Percentiles rank a stretch among this genome's conserved stretches.
These are phyloP conservation scores for Calonectria crousiana DNA, from an alignment of 2,329 filamentous ascomycete genomes.

Conservation along the genomic window DNA sequence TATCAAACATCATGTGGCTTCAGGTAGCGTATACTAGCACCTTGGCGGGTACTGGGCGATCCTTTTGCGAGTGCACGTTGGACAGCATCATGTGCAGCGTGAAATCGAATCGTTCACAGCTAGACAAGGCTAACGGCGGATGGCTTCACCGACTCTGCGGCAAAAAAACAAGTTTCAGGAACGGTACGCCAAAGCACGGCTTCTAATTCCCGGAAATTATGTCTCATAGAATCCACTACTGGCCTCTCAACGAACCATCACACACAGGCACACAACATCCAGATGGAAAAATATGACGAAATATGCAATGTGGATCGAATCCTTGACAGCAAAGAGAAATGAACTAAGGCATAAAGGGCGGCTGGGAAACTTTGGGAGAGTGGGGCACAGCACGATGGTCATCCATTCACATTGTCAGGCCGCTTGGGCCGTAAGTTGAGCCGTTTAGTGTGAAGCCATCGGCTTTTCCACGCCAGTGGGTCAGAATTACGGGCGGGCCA, in stretches of 20 bases:
- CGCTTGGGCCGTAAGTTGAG: neutral
- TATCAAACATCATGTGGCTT: neutral
- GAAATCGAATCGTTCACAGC: neutral
- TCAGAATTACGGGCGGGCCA: neutral
- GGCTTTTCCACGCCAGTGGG: neutral
- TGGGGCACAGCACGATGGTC: neutral
- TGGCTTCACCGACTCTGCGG: neutral
- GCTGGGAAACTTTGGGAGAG: neutral
- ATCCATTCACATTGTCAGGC: neutral
- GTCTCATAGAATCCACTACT: neutral
- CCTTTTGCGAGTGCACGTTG: neutral
- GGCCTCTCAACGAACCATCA: neutral
- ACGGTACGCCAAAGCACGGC: neutral
- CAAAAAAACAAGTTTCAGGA: neutral
- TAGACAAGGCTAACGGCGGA: neutral
- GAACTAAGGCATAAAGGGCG: neutral
- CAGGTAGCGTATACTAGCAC: neutral
- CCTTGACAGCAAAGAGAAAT: neutral
- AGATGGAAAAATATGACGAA: neutral
- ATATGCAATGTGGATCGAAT: neutral
- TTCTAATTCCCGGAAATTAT: neutral
- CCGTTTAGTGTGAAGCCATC: neutral
- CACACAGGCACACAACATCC: neutral
- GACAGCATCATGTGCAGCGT: neutral
- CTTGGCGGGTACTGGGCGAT: neutral